Base-by-base conservation (phyloP, 2,329 filamentous ascomycete genomes). In the Ophiognomonia clavigignenti-juglandacearum region DNA sequence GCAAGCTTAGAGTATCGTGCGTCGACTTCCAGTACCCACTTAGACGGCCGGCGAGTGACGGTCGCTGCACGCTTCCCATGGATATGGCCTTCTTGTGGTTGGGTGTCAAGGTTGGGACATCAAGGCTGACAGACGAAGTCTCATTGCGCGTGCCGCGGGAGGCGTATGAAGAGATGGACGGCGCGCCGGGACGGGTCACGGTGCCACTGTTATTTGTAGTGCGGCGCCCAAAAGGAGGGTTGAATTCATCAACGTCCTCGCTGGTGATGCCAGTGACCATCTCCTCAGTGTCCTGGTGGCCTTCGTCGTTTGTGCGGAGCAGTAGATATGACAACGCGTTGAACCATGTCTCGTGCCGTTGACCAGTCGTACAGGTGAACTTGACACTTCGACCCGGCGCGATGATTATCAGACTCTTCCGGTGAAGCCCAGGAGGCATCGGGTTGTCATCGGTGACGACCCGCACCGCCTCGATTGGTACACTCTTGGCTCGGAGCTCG, bases 301-400 rank as follows among this genome's bases (percentile, higher is more conserved):
- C 77, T 31, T 85, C 83, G 18, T 77, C 72, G 26, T 81, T 75
- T 22, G 84, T 90, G 38, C 91, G 83, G 24, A 96, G 76, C 29
- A 97, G 77, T 13, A 98, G 78, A 63, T 98, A 98, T 1, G 89
- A 95, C 45, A 98, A 75, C 0, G 93, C 91, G 61, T 97, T 97
- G 75, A 93, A 96, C 93, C 93, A 98, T 1, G 91, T 97, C 70
- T 98, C 93, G 61, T 98, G 93, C 51, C 93, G 80, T 63, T 96
- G 90, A 31, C 89, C 87, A 3, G 93, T 98, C 2, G 88, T 84
- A 53, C 92, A 95, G 2, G 93, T 98, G 56, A 98, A 95, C 66
- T 96, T 92, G 67, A 98, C 82, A 14, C 83, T 83, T 55, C 93
- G 83, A 41, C 91, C 90, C 18, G 91, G 91, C 2, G 92, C 93